phyloP scores from a whole-genome alignment of 2,329 filamentous ascomycete species.

The Iodosphaeria phyllophila region DNA sequence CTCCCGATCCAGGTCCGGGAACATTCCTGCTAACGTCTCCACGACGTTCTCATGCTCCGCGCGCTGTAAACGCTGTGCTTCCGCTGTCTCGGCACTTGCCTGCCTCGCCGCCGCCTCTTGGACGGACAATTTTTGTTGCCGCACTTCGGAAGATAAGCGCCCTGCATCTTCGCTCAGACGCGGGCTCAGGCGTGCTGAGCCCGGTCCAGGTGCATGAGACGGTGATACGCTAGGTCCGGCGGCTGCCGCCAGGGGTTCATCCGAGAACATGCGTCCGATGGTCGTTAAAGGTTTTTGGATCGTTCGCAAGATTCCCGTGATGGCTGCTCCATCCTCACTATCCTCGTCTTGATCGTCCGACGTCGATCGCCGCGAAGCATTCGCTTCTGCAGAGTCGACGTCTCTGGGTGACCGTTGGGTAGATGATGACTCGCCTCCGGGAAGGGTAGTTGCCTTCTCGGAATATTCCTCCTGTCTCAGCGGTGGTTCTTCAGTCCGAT shows the following conservation, averaged over 20 bases:
- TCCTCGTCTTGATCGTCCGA: conserved; percentile 44
- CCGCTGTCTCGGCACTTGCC: conserved; percentile 74
- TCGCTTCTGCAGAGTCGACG: no score
- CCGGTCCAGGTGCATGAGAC: conserved; percentile 14
- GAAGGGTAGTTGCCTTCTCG: conserved; percentile 20
- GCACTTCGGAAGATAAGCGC: conserved; percentile 15
- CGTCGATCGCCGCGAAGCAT: conserved; percentile 29
- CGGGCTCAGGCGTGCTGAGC: conserved; percentile 16
- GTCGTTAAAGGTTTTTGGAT: conserved; percentile 83
- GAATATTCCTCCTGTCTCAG: conserved; percentile 21
- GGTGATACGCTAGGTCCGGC: conserved; percentile 19
- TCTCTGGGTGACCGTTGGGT: conserved; percentile 25
- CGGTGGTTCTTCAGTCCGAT: conserved; percentile 35
- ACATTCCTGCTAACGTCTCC: conserved; percentile 90
- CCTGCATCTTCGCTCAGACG: conserved; percentile 15
- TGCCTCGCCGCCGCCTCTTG: conserved; percentile 82
- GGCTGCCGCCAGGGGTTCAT: conserved; percentile 34
- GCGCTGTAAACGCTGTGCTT: conserved; percentile 65
- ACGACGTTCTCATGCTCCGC: conserved; percentile 83
- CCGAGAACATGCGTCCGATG: conserved; percentile 89
- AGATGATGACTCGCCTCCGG: conserved; percentile 30
- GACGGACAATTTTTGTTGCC: conserved; percentile 37
- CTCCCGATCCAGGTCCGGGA: conserved; percentile 83
- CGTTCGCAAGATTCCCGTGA: conserved; percentile 68
- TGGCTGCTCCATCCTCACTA: conserved; percentile 56